Evolutionary conservation across 306 rosid species (phyloP), one percentile per base, ranked within the genome.

Genomic region (Urtica urens): DNA sequence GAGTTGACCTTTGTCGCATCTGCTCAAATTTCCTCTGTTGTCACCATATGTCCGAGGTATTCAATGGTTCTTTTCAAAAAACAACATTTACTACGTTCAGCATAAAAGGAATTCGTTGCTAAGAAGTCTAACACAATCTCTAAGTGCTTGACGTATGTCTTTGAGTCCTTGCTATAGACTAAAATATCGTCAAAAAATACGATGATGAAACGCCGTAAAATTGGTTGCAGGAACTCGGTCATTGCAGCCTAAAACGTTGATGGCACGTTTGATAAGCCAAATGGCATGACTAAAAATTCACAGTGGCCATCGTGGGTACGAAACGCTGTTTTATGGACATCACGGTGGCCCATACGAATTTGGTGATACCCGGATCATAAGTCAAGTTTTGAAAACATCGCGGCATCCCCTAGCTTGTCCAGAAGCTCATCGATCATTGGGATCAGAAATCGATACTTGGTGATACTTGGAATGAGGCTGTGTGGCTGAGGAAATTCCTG

Each of bases 11-110:
- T 53, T 3, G 9, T 0, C 0, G 23, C 46, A 2, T 38, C 25
- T 0, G 26, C 25, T 0, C 11, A 9, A 0, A 23, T 33, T 7
- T 43, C 31, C 0, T 6, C 17, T 0, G 0, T 2, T 0, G 4
- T 11, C 0, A 55, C 10, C 3, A 28, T 1, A 0, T 42, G 60
- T 0, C 58, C 58, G 1, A 53, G 17, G 7, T 24, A 53, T 0
- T 23, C 24, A 4, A 52, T 25, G 1, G 7, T 1, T 0, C 0
- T 0, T 2, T 23, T 14, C 0, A 15, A 27, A 24, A 53, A 53
- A 0, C 2, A 0, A 7, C 41, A 41, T 1, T 55, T 55, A 0
- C 0, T 3, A 0, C 10, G 1, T 2, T 28, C 42, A 1, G 19
- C 2, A 2, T 41, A 40, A 1, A 26, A 5, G 1, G 1, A 1